Base-by-base conservation (phyloP, 371 early-diverging fungal genomes). In the Saksenaea vasiformis region DNA sequence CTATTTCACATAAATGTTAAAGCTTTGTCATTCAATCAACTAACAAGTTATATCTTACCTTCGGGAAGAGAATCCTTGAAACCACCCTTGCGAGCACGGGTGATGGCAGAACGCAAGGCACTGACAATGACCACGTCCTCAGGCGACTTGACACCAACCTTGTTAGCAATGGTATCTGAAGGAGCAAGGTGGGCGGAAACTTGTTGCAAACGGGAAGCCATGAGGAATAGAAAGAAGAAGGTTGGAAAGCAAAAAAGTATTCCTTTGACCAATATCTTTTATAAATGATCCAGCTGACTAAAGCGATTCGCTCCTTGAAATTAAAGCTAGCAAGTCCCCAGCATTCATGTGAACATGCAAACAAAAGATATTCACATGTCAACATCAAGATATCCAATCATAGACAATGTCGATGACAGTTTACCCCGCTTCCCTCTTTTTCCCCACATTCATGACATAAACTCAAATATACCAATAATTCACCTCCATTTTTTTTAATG, bases 51-150 rank as follows among this genome's bases (percentile, higher is more conserved):
- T 19, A 41, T 31, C 15, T 27, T 67, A 70, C 72, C 80, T 72
- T 85, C 83, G 60, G 95, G 94, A 61, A 90, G 86, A 44, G 94
- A 91, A 70, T 97, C 97, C 75, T 93, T 93, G 84, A 98, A 95
- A 44, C 87, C 92, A 72, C 99, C 99, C 85, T 93, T 94, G 71
- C 92, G 90, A 37, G 94, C 93, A 66, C 93, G 91, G 65, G 93
- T 91, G 64, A 98, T 88, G 57, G 98, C 91, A 24, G 98, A 94
- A 74, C 98, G 94, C 70, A 92, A 79, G 54, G 94, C 94, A 68
- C 86, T 76, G 62, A 94, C 93, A 66, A 94, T 90, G 61, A 94
- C 94, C 27, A 94, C 87, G 67, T 94, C 95, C 54, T 93, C 92
- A 58, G 91, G 91, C 37, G 84, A 87, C 82, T 93, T 90, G 79